These are phyloP conservation scores for Alternaria infectoria DNA, from an alignment of 2,329 filamentous ascomycete species.

Conservation along the genomic window DNA sequence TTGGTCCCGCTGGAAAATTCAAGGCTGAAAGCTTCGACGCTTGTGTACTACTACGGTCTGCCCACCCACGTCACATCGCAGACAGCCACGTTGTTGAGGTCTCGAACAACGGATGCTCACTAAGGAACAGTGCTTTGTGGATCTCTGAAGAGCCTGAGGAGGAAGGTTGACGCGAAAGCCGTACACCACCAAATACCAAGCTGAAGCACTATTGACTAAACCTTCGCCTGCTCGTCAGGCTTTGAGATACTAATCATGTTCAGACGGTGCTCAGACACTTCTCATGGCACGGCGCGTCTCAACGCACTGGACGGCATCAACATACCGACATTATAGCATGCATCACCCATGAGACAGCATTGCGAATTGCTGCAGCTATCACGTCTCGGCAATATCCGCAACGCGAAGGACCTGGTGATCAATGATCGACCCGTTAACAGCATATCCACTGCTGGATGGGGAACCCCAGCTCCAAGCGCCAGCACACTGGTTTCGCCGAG, in stretches of 20 bases:
- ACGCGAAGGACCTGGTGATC: constrained; percentile 18
- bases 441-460: constrained; percentile 14
- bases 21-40: constrained; percentile 27
- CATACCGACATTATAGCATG: neutral
- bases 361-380: neutral
- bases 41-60: constrained; percentile 10
- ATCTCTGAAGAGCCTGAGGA: neutral
- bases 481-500: constrained; percentile 7
- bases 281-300: neutral
- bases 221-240: neutral
- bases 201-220: neutral
- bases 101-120: neutral
- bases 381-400: constrained; percentile 1
- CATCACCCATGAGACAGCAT: constrained; percentile 4
- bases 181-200: neutral
- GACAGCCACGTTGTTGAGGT: neutral
- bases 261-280: neutral
- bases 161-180: neutral
- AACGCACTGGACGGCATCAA: neutral
- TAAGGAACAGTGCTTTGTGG: neutral
- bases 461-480: constrained; percentile 18
- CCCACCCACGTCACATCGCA: constrained; percentile 27
- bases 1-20: constrained; percentile 14
- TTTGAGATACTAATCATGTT: neutral
- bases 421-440: constrained; percentile 28